Evolutionary conservation across 2,329 filamentous ascomycete genomes (phyloP), one percentile per base, ranked within the genome.

Genomic region (Sarocladiaceae sp.): DNA sequence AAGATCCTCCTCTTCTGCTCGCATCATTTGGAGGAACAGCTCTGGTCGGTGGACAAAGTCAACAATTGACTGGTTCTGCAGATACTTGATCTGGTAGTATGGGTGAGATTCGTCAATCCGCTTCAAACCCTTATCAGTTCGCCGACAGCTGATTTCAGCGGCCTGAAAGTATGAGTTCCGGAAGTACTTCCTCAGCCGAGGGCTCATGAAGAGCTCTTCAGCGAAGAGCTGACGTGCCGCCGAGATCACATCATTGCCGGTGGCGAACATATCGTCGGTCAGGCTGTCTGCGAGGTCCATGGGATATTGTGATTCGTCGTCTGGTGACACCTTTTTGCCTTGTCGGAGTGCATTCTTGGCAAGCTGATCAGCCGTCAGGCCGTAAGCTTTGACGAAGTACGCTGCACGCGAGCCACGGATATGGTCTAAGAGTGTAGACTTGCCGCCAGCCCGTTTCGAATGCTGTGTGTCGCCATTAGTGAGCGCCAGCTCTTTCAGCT

Each of bases 71-170:
- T 97, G 92, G 61, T 94, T 91, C 57, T 90, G 84, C 18, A 99
- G 78, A 61, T 99, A 99, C 69, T 99, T 96, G 74, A 99, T 90
- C 68, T 97, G 94, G 66, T 97, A 97, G 69, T 95, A 97, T 0
- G 91, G 90, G 63, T 97, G 92, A 22, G 94, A 85, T 56, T 97
- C 93, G 60, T 96, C 92, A 59, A 99, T 97, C 63, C 90, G 89
- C 53, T 89, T 88, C 51, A 97, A 74, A 25, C 94, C 94, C 70
- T 97, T 99, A 55, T 97, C 92, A 0, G 94, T 99, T 52, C 94
- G 85, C 56, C 83, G 83, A 66, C 92, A 96, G 71, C 93, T 91
- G 55, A 99, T 84, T 52, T 88, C 80, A 22, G 91, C 90, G 59
- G 86, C 86, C 63, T 85, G 82, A 64, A 97, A 97, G 68, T 89